phyloP scores from a whole-genome alignment of 1,284 basidiomycete species.

The Cutaneotrichosporon sp. region DNA sequence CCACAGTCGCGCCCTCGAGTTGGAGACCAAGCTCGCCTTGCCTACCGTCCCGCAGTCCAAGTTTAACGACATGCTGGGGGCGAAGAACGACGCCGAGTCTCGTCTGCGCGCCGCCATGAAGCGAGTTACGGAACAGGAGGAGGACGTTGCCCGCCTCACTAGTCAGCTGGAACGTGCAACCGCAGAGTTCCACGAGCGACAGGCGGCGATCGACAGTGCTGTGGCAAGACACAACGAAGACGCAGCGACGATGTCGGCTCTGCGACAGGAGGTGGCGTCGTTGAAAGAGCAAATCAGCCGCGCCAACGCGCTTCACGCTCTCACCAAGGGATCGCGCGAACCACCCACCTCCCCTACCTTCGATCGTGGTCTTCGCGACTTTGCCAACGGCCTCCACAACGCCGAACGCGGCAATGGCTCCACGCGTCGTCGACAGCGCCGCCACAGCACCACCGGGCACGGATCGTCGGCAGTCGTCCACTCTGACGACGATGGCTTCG shows the following conservation, averaged over 20 bases:
- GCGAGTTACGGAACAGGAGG: slow-evolving; percentile 76
- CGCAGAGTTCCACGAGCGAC: slow-evolving; percentile 75
- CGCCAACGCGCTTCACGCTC: slow-evolving; percentile 80
- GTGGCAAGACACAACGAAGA: slow-evolving; percentile 70
- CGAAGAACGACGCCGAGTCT: slow-evolving; percentile 80
- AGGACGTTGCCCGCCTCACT: slow-evolving; percentile 75
- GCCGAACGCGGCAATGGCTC: slow-evolving; percentile 18
- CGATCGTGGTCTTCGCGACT: slow-evolving; percentile 36
- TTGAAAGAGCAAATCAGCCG: slow-evolving; percentile 95
- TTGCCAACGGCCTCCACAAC: slow-evolving; percentile 69
- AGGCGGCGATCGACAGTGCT: slow-evolving; percentile 60
- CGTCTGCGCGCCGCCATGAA: slow-evolving; percentile 77
- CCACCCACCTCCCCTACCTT: slow-evolving; percentile 71
- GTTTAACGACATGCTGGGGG: slow-evolving; percentile 72
- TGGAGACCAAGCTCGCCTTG: slow-evolving; percentile 69
- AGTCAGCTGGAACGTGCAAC: slow-evolving; percentile 63
- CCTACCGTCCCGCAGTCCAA: slow-evolving; percentile 73
- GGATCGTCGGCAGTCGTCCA: slow-evolving; percentile 17
- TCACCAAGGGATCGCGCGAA: slow-evolving; percentile 65
- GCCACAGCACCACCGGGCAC: slow-evolving; percentile 43
- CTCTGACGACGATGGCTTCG: slow-evolving; percentile 19
- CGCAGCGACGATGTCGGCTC: slow-evolving; percentile 75
- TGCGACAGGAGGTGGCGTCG: slow-evolving; percentile 88
- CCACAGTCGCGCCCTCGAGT: slow-evolving; percentile 72
- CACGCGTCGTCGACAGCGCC: slow-evolving; percentile 59